A percentile compares a stretch with the other conserved stretches of the same genome.
These are phyloP conservation scores for Apiosordaria backusii DNA, from an alignment of 495 filamentous ascomycete genomes.

Conservation along the genomic window DNA sequence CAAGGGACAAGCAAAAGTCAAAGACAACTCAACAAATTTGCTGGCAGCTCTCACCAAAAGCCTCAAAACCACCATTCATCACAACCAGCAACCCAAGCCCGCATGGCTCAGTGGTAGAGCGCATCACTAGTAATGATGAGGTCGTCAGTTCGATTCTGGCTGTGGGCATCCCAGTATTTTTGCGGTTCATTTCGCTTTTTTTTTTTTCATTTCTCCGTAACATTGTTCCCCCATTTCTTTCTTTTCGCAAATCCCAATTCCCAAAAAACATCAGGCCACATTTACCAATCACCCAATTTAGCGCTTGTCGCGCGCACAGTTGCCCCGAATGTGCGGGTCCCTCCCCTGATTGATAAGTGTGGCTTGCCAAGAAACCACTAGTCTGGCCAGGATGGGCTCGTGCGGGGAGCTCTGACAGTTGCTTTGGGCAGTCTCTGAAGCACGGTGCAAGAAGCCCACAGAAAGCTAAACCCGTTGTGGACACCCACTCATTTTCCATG, in stretches of 20 bases:
- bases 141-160: conserved; percentile 28
- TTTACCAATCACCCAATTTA: not conserved
- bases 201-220: not conserved
- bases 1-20: too few species aligned
- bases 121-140: conserved; percentile 28
- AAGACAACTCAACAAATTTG: not conserved
- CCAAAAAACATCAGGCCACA: not conserved
- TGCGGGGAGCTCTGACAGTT: not conserved
- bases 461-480: not conserved
- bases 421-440: too few species aligned
- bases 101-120: conserved; percentile 30
- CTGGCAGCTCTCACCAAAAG: not conserved
- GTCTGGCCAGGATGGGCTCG: not conserved
- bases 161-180: conserved; percentile 16
- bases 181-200: not conserved
- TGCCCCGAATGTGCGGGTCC: not conserved
- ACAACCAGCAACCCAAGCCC: conserved; percentile 3
- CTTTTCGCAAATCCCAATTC: not conserved
- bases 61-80: not conserved
- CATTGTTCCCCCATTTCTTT: not conserved
- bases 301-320: not conserved
- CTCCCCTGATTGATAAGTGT: not conserved
- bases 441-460: too few species aligned
- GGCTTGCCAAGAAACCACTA: not conserved
- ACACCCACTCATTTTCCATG: not conserved